Percentiles rank a stretch among this genome's conserved stretches.
Evolutionary conservation across 176 grass and related monocot species (phyloP).

Genomic region (Avena sativa): DNA sequence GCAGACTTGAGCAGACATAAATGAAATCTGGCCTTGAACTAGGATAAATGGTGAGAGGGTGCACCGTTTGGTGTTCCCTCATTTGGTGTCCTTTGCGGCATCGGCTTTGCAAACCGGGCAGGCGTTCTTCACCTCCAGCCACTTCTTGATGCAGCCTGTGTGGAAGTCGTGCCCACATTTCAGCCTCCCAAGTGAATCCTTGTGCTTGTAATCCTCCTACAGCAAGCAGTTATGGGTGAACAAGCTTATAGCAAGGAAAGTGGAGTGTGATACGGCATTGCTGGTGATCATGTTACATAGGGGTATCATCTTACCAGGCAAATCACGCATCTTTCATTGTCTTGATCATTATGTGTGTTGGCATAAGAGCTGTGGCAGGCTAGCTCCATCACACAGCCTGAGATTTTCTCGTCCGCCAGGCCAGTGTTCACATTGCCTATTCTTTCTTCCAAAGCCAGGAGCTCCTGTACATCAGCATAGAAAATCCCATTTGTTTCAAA

Average conservation of each 20-base stretch:
- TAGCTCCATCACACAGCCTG: conserved; percentile 64
- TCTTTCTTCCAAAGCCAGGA: conserved; percentile 84
- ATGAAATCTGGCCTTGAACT: conserved; percentile 28
- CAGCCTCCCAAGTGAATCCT: conserved; percentile 57
- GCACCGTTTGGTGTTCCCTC: conserved; percentile 10
- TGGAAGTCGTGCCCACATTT: conserved; percentile 84
- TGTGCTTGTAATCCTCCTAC: conserved; percentile 76
- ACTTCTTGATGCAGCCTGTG: conserved; percentile 73
- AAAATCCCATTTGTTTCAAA: conserved; percentile 15
- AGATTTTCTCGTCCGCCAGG: conserved; percentile 65
- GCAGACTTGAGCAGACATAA: conserved; percentile 14
- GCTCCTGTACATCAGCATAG: conserved; percentile 59
- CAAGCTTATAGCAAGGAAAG: background rate
- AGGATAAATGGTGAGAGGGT: background rate
- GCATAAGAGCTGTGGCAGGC: conserved; percentile 39
- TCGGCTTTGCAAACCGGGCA: conserved; percentile 93
- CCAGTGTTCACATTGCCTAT: conserved; percentile 85
- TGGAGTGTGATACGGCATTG: background rate
- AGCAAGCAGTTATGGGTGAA: conserved; percentile 7
- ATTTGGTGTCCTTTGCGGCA: conserved; percentile 37
- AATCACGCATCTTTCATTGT: conserved; percentile 65
- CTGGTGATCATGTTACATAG: background rate
- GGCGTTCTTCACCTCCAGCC: conserved; percentile 80
- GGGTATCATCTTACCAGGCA: conserved; percentile 67
- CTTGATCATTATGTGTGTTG: conserved; percentile 35